phyloP scores from a whole-genome alignment of 306 rosid genomes.

The Amphicarpaea edgeworthii region DNA sequence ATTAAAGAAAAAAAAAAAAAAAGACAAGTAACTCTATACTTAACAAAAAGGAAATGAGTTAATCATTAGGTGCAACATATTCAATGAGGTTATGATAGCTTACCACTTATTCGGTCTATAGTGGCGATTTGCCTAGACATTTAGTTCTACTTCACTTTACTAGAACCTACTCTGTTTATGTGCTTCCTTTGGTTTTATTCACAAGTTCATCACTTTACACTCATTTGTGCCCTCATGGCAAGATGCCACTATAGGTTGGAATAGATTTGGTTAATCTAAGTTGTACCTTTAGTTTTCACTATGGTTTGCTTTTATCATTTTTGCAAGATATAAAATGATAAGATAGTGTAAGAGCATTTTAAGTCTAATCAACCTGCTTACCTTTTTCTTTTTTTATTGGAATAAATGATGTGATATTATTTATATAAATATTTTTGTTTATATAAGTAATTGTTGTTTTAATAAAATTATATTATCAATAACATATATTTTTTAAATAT shows the following conservation, averaged over 20 bases:
- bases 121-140: slow-evolving; percentile 36
- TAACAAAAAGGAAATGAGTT: slow-evolving; percentile 53
- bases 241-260: background rate
- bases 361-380: too few relatives aligned
- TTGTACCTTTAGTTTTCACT: slow-evolving; percentile 9
- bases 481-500: too few relatives aligned
- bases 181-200: slow-evolving; percentile 22
- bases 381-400: too few relatives aligned
- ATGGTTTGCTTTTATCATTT: background rate
- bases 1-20: background rate
- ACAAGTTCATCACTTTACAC: slow-evolving; percentile 11
- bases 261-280: slow-evolving; percentile 30
- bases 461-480: too few relatives aligned
- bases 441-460: too few relatives aligned
- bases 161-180: slow-evolving; percentile 37
- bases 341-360: too few relatives aligned
- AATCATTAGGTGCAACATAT: slow-evolving; percentile 60
- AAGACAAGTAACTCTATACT: slow-evolving; percentile 40
- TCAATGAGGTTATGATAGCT: slow-evolving; percentile 65
- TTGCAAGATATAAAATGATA: too few relatives aligned
- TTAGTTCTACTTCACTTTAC: slow-evolving; percentile 36
- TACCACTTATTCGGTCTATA: slow-evolving; percentile 50
- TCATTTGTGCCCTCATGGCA: slow-evolving; percentile 13
- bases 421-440: too few relatives aligned
- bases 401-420: too few relatives aligned